A percentile compares a stretch with the other conserved stretches of the same genome.
phyloP scores from a whole-genome alignment of 306 rosid species.

The Rosa persica region DNA sequence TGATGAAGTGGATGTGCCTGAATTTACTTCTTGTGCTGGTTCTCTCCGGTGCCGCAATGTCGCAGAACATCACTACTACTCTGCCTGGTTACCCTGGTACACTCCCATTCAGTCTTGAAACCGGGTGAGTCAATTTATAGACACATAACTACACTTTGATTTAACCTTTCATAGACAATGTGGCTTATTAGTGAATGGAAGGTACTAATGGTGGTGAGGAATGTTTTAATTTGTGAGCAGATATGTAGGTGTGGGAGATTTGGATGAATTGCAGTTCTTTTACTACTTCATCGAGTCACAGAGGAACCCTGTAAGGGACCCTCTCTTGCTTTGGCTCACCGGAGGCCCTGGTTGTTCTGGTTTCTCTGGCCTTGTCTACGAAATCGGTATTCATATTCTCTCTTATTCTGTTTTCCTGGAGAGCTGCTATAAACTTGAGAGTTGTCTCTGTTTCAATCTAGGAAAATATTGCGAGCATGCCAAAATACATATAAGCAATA shows the following conservation, averaged over 20 bases:
- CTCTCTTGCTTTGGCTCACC: constrained; percentile 44
- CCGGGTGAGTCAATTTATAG: constrained; percentile 1
- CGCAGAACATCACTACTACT: not conserved
- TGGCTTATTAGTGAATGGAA: not conserved
- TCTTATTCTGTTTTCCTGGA: not conserved
- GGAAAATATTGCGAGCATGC: not conserved
- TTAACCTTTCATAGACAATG: not conserved
- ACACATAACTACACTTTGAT: too few relatives aligned
- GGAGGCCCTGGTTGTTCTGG: constrained; percentile 43
- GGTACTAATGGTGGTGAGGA: not conserved
- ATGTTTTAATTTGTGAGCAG: constrained; percentile 4
- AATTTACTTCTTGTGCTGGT: not conserved
- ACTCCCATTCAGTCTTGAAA: constrained; percentile 8
- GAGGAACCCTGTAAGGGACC: constrained; percentile 28
- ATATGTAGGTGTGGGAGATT: constrained; percentile 40
- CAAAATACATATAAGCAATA: too few relatives aligned
- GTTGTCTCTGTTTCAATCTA: not conserved
- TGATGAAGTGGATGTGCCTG: not conserved
- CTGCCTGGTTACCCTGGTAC: constrained; percentile 11
- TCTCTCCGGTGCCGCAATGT: not conserved
- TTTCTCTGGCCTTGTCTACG: constrained; percentile 28
- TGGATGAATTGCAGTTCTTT: constrained; percentile 38
- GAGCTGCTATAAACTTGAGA: not conserved
- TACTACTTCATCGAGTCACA: constrained; percentile 44
- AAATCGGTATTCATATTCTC: constrained; percentile 22